Percentiles rank a stretch among this genome's conserved stretches.
Evolutionary conservation across 2,329 filamentous ascomycete genomes (phyloP).

Genomic region (Passalora sequoiae): DNA sequence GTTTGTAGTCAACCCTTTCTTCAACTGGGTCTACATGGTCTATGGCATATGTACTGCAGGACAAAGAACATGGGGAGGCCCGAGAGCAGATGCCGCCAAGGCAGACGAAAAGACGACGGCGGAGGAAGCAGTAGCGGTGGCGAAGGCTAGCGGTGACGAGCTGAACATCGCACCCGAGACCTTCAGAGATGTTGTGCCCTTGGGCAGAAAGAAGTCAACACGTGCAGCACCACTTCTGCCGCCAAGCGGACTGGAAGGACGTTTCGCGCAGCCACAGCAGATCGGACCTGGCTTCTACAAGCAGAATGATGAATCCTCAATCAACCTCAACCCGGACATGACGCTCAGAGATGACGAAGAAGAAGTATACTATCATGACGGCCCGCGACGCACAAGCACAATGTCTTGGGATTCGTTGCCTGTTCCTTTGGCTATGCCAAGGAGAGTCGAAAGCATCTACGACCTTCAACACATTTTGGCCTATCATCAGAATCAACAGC

Average conservation of each 20-base stretch:
- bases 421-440: constrained; percentile 60
- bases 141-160: constrained; percentile 74
- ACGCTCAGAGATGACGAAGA: constrained; percentile 39
- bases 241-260: constrained; percentile 67
- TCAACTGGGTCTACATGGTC: constrained; percentile 98
- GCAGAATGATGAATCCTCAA: constrained; percentile 61
- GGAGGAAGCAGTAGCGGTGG: constrained; percentile 76
- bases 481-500: constrained; percentile 62
- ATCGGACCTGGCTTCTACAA: constrained; percentile 65
- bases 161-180: constrained; percentile 85
- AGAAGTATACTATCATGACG: constrained; percentile 12
- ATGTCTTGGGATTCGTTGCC: constrained; percentile 55
- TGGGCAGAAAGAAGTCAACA: constrained; percentile 35
- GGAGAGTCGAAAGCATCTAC: constrained; percentile 70
- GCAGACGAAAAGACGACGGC: constrained; percentile 72
- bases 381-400: constrained; percentile 24
- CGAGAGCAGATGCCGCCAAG: constrained; percentile 78
- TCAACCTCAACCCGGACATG: constrained; percentile 51
- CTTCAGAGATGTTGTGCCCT: constrained; percentile 57
- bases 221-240: constrained; percentile 57
- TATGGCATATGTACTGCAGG: constrained; percentile 94
- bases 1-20: constrained; percentile 92
- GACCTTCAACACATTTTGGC: constrained; percentile 66
- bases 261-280: constrained; percentile 67
- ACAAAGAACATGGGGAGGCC: constrained; percentile 92